Evolutionary conservation across 148 eudicot species (phyloP).

Genomic region (Vaccinium myrtillus): DNA sequence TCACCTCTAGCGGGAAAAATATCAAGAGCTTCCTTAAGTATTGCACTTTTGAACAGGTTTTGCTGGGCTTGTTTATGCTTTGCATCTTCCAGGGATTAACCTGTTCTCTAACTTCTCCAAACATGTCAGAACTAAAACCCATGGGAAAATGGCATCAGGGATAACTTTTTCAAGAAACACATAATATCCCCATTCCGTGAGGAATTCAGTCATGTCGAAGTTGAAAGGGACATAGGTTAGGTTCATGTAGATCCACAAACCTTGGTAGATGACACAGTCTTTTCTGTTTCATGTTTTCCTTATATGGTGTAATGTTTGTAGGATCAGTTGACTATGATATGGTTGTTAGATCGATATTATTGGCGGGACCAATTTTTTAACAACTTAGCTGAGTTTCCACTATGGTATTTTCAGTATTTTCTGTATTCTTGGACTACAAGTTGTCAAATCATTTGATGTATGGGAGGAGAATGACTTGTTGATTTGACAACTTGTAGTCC

Average conservation of each 20-base stretch:
- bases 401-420: too few relatives aligned
- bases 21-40: neutral
- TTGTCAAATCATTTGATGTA: too few relatives aligned
- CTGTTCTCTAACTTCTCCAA: neutral
- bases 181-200: neutral
- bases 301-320: neutral
- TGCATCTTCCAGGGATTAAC: neutral
- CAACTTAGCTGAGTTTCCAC: neutral
- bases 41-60: neutral
- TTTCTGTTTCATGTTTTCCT: too few relatives aligned
- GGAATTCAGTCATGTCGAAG: neutral
- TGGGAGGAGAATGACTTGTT: too few relatives aligned
- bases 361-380: neutral
- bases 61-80: neutral
- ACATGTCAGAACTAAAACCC: neutral
- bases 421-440: too few relatives aligned
- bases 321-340: neutral
- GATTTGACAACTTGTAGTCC: too few relatives aligned
- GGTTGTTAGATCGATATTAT: neutral
- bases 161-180: neutral
- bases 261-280: neutral
- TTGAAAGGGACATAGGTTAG: neutral
- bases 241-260: neutral
- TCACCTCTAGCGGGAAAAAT: neutral
- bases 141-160: neutral